Conservation (phyloP, 2,329 filamentous ascomycete genomes). For the Cordyceps sp. region DNA sequence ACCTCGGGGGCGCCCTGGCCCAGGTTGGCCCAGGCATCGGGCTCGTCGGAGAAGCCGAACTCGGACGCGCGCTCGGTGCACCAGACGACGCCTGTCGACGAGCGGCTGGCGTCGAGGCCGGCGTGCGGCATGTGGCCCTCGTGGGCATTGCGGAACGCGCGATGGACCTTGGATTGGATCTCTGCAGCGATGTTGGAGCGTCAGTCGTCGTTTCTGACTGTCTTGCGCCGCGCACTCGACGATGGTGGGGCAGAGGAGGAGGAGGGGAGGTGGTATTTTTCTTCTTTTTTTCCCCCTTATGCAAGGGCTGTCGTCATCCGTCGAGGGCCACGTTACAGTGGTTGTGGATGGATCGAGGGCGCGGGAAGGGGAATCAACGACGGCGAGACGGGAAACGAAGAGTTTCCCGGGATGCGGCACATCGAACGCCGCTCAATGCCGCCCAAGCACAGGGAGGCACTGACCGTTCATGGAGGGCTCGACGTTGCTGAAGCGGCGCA, state of each 20-base stretch:
- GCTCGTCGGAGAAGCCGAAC: slow-evolving; percentile 74
- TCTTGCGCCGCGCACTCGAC: no score
- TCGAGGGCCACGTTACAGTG: no score
- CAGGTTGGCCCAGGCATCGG: slow-evolving; percentile 76
- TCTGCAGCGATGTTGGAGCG: slow-evolving; percentile 32
- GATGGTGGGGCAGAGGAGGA: no score
- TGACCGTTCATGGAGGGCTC: slow-evolving; percentile 41
- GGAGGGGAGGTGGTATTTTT: no score
- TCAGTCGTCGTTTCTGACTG: not conserved
- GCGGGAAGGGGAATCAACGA: no score
- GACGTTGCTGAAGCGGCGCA: slow-evolving; percentile 40
- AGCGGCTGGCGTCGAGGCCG: slow-evolving; percentile 73
- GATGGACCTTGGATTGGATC: slow-evolving; percentile 67
- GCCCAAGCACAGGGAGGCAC: no score
- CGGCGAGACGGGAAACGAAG: no score
- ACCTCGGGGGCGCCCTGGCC: slow-evolving; percentile 91
- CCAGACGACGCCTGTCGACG: slow-evolving; percentile 91
- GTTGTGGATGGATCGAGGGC: no score
- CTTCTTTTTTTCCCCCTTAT: not conserved
- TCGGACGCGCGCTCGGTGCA: slow-evolving; percentile 75
- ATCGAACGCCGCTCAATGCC: no score
- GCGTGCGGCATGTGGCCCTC: slow-evolving; percentile 84
- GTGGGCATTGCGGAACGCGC: slow-evolving; percentile 77
- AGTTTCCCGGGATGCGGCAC: no score
- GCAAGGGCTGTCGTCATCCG: no score